These are phyloP conservation scores for Leccinum variicolor DNA, from an alignment of 768 basidiomycete genomes.

Conservation along the genomic window DNA sequence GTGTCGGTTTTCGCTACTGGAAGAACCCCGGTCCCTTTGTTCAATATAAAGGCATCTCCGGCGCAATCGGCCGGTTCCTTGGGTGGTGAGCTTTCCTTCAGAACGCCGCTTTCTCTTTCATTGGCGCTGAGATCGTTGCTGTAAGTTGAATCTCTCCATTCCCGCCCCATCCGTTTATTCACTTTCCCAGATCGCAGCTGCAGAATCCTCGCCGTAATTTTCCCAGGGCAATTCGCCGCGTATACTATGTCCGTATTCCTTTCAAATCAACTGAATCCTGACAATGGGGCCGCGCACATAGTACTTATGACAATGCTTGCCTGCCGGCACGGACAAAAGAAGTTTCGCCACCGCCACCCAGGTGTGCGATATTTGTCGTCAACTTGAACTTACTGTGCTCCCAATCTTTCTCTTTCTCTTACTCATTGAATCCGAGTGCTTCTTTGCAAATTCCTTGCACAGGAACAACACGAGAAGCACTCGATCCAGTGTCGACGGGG, in stretches of 20 bases:
- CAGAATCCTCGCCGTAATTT: conserved; percentile 77
- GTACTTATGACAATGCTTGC: too few relatives aligned
- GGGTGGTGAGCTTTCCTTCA: too few relatives aligned
- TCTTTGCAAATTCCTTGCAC: neutral
- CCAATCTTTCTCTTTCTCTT: neutral
- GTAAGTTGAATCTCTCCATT: conserved; percentile 2
- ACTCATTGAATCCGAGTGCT: conserved; percentile 1
- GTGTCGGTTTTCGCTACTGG: conserved; percentile 65
- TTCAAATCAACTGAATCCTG: too few relatives aligned
- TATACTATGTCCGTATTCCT: conserved; percentile 68
- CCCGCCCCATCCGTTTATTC: neutral
- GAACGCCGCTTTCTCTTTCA: too few relatives aligned
- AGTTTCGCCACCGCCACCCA: too few relatives aligned
- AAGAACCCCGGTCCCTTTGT: conserved; percentile 85
- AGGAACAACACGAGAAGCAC: conserved; percentile 12
- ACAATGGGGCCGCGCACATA: too few relatives aligned
- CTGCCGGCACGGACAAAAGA: too few relatives aligned
- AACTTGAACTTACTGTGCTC: too few relatives aligned
- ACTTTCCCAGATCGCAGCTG: conserved; percentile 66
- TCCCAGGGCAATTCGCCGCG: conserved; percentile 53
- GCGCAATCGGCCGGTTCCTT: conserved; percentile 29
- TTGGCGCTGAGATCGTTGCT: too few relatives aligned
- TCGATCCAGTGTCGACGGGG: conserved; percentile 2
- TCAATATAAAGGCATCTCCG: conserved; percentile 61
- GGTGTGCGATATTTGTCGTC: too few relatives aligned